Evolutionary conservation across 352 stramenopile genomes (phyloP).

Genomic region (Globisporangium abappressorium): DNA sequence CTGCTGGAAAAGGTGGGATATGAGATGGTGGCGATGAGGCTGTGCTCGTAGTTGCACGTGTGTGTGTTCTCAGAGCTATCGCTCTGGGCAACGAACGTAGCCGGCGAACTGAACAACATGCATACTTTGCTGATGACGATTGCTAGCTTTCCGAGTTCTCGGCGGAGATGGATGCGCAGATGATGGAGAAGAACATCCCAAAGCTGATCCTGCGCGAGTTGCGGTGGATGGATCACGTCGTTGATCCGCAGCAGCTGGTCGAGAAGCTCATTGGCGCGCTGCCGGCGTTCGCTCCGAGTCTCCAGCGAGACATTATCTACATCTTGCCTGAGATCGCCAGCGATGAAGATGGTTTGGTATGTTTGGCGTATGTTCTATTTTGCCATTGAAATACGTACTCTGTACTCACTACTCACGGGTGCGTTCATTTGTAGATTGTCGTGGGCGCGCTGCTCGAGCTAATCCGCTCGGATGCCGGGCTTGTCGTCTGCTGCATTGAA

Average conservation of each 20-base stretch:
- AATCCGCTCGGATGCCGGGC: slow-evolving; percentile 39
- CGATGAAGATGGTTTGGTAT: slow-evolving; percentile 40
- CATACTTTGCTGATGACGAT: not conserved
- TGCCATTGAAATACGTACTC: not conserved
- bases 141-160: slow-evolving; percentile 42
- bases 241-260: slow-evolving; percentile 39
- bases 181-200: slow-evolving; percentile 49
- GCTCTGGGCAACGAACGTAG: not conserved
- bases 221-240: slow-evolving; percentile 55
- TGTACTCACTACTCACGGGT: not conserved
- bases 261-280: slow-evolving; percentile 53
- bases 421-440: slow-evolving; percentile 24
- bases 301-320: slow-evolving; percentile 68
- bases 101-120: not conserved
- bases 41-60: not conserved
- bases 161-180: slow-evolving; percentile 27
- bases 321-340: slow-evolving; percentile 59
- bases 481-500: slow-evolving; percentile 60
- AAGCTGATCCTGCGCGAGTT: slow-evolving; percentile 67
- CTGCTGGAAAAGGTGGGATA: slow-evolving; percentile 45
- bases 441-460: slow-evolving; percentile 53
- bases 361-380: not conserved
- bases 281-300: slow-evolving; percentile 34
- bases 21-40: not conserved
- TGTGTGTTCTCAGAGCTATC: not conserved